Base-by-base conservation (phyloP, 495 filamentous ascomycete genomes). In the Apiosordaria backusii region DNA sequence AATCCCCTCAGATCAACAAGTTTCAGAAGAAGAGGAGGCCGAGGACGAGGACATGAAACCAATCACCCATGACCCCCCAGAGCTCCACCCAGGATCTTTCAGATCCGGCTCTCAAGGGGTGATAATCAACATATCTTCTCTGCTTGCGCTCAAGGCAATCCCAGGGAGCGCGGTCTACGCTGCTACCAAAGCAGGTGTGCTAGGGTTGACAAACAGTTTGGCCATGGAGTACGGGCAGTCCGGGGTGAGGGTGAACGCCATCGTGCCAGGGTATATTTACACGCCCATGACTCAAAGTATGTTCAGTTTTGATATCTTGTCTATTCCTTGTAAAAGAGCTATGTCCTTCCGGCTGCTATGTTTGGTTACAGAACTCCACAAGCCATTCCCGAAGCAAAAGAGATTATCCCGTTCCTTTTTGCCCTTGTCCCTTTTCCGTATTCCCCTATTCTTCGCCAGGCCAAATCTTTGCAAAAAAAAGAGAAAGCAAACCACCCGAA, bases 191-290 rank as follows among this genome's bases (percentile, higher is more conserved):
- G 91, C 92, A 1, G 92, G 91, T 0, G 62, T 65, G 25, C 58
- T 59, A 84, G 87, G 84, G 50, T 76, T 96, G 40, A 94, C 92
- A 0, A 81, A 89, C 26, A 84, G 90, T 18, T 71, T 95, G 4
- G 85, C 89, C 15, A 81, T 80, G 22, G 92, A 95, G 68, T 76
- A 87, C 2, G 87, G 82, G 2, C 71, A 71, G 21, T 75, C 77
- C 27, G 79, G 83, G 10, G 82, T 94, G 59, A 80, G 92, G 19
- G 89, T 90, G 27, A 96, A 96, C 77, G 89, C 86, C 4, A 87
- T 96, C 64, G 73, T 92, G n/a, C 92, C 92, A 1, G 92, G 92
- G 16, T 96, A 92, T 78, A 89, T 95, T 65, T 79, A 87, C 24
- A 93, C 91, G 5, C 82, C 85, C 4, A 93, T 96, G 91, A 90